Evolutionary conservation across 2,329 filamentous ascomycete species (phyloP), one percentile per base, ranked within the genome.

Genomic region (Purpureocillium takamizusanense): DNA sequence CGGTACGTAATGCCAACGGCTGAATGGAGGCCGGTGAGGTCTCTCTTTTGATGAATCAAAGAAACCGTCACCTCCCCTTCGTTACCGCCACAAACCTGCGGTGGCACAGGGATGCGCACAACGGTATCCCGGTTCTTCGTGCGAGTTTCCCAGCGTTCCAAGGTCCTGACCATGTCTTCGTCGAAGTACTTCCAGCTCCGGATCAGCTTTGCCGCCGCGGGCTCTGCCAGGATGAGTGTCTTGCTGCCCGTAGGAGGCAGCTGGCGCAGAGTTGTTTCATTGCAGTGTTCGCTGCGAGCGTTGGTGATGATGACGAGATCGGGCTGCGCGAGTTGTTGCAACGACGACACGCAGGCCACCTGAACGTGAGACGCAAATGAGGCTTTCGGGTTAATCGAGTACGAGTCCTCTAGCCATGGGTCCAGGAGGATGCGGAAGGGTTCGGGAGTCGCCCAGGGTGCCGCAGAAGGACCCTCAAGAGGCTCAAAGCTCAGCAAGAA

Each of bases 1-100:
- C 73, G 72, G 53, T 86, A 87, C 1, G 82, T 87, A 47, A 87
- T 82, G 12, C 77, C 81, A 45, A 86, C 71, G 10, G 80, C 81
- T 41, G 76, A 75, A 51, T 84, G 80, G 0, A 83, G 51, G 3
- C 74, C 72, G 7, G 72, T 74, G 4, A 79, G 49, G 49, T 84
- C 78, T 35, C 66, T 58, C 50, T 73, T 77, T 38, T 79, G 74
- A 0, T 73, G 64, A 23, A 86, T 70, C 54, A 78, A 78, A 1
- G 80, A 67, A n/a, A 87, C 66, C 0, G 81, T 85, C n/a, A 86
- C 69, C 59, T 86, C 80, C 14, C 83, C 83, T 8, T 69, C 62
- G 12, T 66, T 59, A 5, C 75, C 78, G 17, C 67, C 66, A 1
- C 68, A 57, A 3, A 67, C 61, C 17, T 70, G 55, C 0, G 78